These are phyloP conservation scores for Pythium biforme DNA, from an alignment of 352 stramenopile species.

Conservation along the genomic window DNA sequence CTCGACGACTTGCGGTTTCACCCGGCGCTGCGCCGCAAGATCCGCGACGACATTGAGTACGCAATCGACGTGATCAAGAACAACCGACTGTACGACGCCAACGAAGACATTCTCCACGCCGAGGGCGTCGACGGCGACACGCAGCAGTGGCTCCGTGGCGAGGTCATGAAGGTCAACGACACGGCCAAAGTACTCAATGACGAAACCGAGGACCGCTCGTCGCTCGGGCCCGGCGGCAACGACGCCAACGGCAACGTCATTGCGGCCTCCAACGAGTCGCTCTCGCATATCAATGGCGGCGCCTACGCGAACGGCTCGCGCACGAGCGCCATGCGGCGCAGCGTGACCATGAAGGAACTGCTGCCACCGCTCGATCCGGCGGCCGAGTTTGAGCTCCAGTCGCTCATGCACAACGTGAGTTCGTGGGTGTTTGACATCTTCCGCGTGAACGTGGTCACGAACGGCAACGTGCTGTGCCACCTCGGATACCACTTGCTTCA, in stretches of 20 bases:
- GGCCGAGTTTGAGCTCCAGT: slow-evolving; percentile 70
- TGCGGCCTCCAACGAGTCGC: slow-evolving; percentile 3
- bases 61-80: slow-evolving; percentile 86
- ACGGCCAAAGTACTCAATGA: slow-evolving; percentile 55
- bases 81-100: slow-evolving; percentile 81
- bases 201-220: slow-evolving; percentile 34
- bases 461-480: slow-evolving; percentile 70
- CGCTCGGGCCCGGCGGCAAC: slow-evolving; percentile 4
- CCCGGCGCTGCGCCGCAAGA: slow-evolving; percentile 48
- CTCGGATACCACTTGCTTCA: slow-evolving; percentile 78
- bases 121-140: slow-evolving; percentile 79
- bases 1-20: slow-evolving; percentile 82
- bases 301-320: neutral
- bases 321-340: slow-evolving; percentile 21
- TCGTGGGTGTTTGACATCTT: slow-evolving; percentile 84
- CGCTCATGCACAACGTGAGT: slow-evolving; percentile 46
- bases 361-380: slow-evolving; percentile 55
- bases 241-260: slow-evolving; percentile 11
- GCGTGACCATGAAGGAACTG: slow-evolving; percentile 65
- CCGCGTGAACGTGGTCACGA: slow-evolving; percentile 60
- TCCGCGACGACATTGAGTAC: slow-evolving; percentile 71
- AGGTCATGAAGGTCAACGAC: slow-evolving; percentile 71
- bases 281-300: neutral
- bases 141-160: slow-evolving; percentile 80
- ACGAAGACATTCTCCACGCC: slow-evolving; percentile 58